Evolutionary conservation across 345 rosid species (phyloP).

Genomic region (Brassica incana): DNA sequence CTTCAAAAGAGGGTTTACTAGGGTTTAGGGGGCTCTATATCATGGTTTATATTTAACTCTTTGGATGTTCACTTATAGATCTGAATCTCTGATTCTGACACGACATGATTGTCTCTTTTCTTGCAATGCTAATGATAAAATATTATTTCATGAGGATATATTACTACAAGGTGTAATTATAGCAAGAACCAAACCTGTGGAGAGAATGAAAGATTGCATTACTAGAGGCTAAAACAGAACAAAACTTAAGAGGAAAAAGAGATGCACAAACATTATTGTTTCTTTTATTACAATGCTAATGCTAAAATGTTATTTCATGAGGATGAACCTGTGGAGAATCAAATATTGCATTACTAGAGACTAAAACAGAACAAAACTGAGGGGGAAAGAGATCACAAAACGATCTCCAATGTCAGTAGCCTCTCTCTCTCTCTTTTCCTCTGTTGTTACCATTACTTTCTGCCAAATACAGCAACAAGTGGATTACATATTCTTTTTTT

Average conservation of each 20-base stretch:
- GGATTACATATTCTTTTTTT: constrained; percentile 6
- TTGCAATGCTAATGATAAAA: not conserved
- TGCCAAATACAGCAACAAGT: constrained; percentile 19
- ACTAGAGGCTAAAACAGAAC: not conserved
- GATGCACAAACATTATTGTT: constrained; percentile 3
- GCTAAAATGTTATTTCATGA: not conserved
- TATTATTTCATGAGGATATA: not conserved
- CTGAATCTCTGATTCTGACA: not conserved
- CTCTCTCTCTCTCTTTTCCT: constrained; percentile 16
- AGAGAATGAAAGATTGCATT: not conserved
- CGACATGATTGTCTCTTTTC: not conserved
- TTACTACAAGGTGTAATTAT: not conserved
- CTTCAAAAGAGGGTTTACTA: not conserved
- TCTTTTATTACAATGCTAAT: not conserved
- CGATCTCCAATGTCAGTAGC: not conserved
- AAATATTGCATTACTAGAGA: not conserved
- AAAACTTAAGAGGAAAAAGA: constrained; percentile 29
- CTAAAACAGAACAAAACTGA: constrained; percentile 25
- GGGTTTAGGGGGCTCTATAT: constrained; percentile 15
- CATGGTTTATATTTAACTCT: not conserved
- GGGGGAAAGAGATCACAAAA: constrained; percentile 24
- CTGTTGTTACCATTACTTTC: constrained; percentile 30
- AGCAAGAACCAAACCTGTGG: not conserved
- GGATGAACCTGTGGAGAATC: not conserved
- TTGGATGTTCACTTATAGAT: not conserved